Percentiles rank a stretch among this genome's conserved stretches.
These are phyloP conservation scores for Pilobolus umbonatus DNA, from an alignment of 192 early-diverging fungal genomes.

Conservation along the genomic window DNA sequence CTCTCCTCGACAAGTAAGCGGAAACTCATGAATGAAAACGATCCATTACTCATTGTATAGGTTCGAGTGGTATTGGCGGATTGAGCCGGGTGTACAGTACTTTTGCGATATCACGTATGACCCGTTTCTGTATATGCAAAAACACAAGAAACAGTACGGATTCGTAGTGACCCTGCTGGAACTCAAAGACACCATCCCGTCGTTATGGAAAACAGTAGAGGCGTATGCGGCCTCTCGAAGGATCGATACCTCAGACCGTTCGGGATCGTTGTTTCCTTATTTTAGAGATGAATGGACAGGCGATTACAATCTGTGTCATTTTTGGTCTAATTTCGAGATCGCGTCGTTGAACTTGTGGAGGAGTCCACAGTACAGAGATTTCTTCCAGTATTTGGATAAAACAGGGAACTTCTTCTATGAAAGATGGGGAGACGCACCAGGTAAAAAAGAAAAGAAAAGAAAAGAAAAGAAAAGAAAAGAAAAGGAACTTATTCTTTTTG, in stretches of 20 bases:
- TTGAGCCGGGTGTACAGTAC: slow-evolving; percentile 63
- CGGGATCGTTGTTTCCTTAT: slow-evolving; percentile 29
- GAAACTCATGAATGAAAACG: background rate
- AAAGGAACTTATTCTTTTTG: slow-evolving; percentile 1
- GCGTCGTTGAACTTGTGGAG: slow-evolving; percentile 60
- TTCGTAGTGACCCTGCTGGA: slow-evolving; percentile 57
- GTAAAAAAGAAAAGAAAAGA: slow-evolving; percentile 3
- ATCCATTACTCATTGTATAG: slow-evolving; percentile 15
- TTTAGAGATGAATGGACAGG: slow-evolving; percentile 25
- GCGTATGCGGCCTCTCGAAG: slow-evolving; percentile 27
- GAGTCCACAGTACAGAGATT: slow-evolving; percentile 50
- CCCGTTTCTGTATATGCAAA: slow-evolving; percentile 61
- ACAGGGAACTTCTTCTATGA: slow-evolving; percentile 74
- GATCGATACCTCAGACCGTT: slow-evolving; percentile 20
- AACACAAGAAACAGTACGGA: slow-evolving; percentile 58
- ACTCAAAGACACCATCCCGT: slow-evolving; percentile 46
- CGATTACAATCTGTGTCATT: slow-evolving; percentile 68
- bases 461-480: background rate
- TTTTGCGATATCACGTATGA: slow-evolving; percentile 62
- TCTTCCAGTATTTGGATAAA: slow-evolving; percentile 62
- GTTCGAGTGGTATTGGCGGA: slow-evolving; percentile 60
- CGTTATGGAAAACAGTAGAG: slow-evolving; percentile 47
- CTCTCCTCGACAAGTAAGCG: slow-evolving; percentile 46
- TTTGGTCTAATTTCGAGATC: slow-evolving; percentile 84
- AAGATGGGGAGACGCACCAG: slow-evolving; percentile 78